phyloP scores from a whole-genome alignment of 1,139 yeast genomes.

The Saccharomyces hybrid region DNA sequence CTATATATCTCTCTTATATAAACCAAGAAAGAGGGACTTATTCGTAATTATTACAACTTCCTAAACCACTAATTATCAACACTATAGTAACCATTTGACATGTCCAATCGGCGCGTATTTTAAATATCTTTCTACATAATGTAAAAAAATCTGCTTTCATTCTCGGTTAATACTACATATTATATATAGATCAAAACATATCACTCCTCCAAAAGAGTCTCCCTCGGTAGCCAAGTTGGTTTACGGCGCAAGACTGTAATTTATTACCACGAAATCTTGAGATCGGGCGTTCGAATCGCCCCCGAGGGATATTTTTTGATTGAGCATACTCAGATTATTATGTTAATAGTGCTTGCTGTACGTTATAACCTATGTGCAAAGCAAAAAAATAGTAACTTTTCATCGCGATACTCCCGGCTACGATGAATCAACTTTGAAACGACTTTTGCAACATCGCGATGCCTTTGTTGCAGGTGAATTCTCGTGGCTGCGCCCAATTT shows the following conservation, averaged over 20 bases:
- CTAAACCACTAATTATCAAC: too few relatives aligned
- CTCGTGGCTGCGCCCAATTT: neutral
- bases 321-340: neutral
- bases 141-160: too few relatives aligned
- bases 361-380: neutral
- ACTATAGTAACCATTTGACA: too few relatives aligned
- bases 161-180: too few relatives aligned
- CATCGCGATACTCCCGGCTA: neutral
- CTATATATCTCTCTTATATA: too few relatives aligned
- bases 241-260: constrained; percentile 14
- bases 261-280: constrained; percentile 9
- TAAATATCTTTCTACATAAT: too few relatives aligned
- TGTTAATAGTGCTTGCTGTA: neutral
- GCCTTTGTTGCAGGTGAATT: neutral
- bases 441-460: neutral
- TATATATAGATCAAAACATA: too few relatives aligned
- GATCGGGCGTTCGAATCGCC: constrained; percentile 13
- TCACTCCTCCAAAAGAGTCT: neutral
- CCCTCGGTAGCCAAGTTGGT: constrained; percentile 12
- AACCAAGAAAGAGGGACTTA: too few relatives aligned
- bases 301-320: constrained; percentile 8
- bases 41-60: too few relatives aligned
- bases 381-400: neutral
- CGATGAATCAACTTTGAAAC: neutral
- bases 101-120: too few relatives aligned